A percentile compares a stretch with the other conserved stretches of the same genome.
Conservation (phyloP, 371 early-diverging fungal species). For the Lichtheimia ornata region DNA sequence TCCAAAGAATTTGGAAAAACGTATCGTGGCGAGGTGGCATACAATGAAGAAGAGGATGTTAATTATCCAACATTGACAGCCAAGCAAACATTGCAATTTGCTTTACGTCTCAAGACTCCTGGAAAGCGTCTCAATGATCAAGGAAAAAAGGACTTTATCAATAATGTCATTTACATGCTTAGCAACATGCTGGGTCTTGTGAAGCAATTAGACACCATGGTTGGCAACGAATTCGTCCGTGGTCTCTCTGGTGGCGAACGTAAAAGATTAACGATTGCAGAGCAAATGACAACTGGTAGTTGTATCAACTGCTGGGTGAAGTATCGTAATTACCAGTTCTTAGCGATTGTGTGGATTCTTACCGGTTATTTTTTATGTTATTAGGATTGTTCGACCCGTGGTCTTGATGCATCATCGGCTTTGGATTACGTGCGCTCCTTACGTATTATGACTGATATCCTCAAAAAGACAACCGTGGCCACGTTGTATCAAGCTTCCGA, state of each 20-base stretch:
- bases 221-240: conserved; percentile 67
- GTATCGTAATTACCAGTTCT: too few relatives aligned
- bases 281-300: conserved; percentile 65
- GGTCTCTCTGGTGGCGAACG: conserved; percentile 76
- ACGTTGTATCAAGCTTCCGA: conserved; percentile 62
- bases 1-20: conserved; percentile 32
- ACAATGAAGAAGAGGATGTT: conserved; percentile 53
- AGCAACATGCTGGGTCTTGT: conserved; percentile 53
- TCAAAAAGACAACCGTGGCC: conserved; percentile 54
- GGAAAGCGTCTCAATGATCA: conserved; percentile 38
- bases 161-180: conserved; percentile 34
- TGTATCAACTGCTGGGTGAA: conserved; percentile 56
- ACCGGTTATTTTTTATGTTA: too few relatives aligned
- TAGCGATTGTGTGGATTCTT: too few relatives aligned
- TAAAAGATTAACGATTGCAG: conserved; percentile 70
- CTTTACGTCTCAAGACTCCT: conserved; percentile 46
- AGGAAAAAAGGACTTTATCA: conserved; percentile 13
- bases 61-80: conserved; percentile 52
- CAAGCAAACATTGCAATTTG: conserved; percentile 50
- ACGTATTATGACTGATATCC: conserved; percentile 49
- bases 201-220: conserved; percentile 60
- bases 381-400: conserved; percentile 67
- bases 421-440: conserved; percentile 58
- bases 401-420: conserved; percentile 78
- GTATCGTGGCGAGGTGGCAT: conserved; percentile 44